Percentiles rank a stretch among this genome's conserved stretches.
Evolutionary conservation across 345 rosid species (phyloP).

Genomic region (Gossypium turneri): DNA sequence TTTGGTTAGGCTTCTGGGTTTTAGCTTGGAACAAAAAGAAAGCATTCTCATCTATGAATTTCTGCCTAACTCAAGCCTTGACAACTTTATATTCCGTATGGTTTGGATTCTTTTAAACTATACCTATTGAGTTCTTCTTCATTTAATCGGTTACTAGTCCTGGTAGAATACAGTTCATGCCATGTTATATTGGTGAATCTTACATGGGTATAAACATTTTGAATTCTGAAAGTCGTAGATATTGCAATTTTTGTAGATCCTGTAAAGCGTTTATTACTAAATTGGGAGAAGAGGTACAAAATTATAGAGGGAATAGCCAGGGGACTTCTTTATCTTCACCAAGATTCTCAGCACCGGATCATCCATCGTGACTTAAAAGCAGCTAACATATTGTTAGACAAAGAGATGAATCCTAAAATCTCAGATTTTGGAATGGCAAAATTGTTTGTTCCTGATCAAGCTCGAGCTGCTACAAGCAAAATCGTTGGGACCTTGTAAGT

Average conservation of each 20-base stretch:
- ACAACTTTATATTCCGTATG: constrained; percentile 1
- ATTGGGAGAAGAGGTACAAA: constrained; percentile 34
- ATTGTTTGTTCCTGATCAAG: constrained; percentile 22
- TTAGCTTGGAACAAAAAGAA: constrained; percentile 3
- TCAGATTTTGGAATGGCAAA: constrained; percentile 47
- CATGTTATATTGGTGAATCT: not conserved
- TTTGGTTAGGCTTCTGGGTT: constrained; percentile 18
- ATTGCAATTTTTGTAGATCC: constrained; percentile 4
- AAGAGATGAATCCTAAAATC: constrained; percentile 42
- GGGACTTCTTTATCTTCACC: constrained; percentile 46
- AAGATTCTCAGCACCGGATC: constrained; percentile 40
- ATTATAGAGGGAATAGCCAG: constrained; percentile 37
- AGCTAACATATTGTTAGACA: constrained; percentile 38
- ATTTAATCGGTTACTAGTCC: not conserved
- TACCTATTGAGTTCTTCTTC: not conserved
- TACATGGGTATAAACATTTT: not conserved
- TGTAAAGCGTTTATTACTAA: constrained; percentile 11
- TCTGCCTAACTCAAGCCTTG: constrained; percentile 18
- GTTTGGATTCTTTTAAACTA: not conserved
- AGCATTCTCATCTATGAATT: constrained; percentile 17
- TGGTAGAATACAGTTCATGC: not conserved
- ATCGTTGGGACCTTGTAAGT: constrained; percentile 32
- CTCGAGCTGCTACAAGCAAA: constrained; percentile 21
- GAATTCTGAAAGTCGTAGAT: not conserved
- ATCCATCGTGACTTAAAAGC: constrained; percentile 48